A percentile compares a stretch with the other conserved stretches of the same genome.
phyloP scores from a whole-genome alignment of 1,139 yeast species.

The Candida sp. region DNA sequence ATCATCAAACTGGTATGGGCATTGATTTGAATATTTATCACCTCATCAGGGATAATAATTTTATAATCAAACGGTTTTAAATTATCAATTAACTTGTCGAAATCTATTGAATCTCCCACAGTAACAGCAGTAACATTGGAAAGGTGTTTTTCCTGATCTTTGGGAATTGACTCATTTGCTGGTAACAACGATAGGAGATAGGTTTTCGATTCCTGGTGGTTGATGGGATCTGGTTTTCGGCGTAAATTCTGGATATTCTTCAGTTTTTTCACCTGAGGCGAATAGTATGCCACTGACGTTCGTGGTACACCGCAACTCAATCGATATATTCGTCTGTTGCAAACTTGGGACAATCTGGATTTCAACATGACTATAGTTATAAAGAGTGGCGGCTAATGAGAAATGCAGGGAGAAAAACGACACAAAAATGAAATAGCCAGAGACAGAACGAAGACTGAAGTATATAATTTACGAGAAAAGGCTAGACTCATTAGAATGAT shows the following conservation, averaged over 20 bases:
- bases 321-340: neutral
- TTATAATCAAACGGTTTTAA: slow-evolving; percentile 29
- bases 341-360: neutral
- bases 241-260: slow-evolving; percentile 1
- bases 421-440: too few relatives aligned
- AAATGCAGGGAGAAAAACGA: too few relatives aligned
- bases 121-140: slow-evolving; percentile 57
- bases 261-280: neutral
- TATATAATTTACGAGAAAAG: too few relatives aligned
- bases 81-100: slow-evolving; percentile 34
- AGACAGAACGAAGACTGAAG: too few relatives aligned
- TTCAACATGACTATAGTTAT: neutral
- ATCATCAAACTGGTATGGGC: slow-evolving; percentile 50
- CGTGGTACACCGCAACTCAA: too few relatives aligned
- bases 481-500: too few relatives aligned
- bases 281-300: neutral
- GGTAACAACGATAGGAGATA: slow-evolving; percentile 26
- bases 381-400: too few relatives aligned
- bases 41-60: slow-evolving; percentile 68
- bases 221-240: slow-evolving; percentile 21
- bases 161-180: slow-evolving; percentile 17
- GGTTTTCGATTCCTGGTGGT: slow-evolving; percentile 17
- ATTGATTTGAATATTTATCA: slow-evolving; percentile 39
- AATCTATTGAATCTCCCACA: slow-evolving; percentile 65
- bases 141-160: slow-evolving; percentile 24